Evolutionary conservation across 331 rosid species (phyloP), one percentile per base, ranked within the genome.

Genomic region (Prunus yedoensis): DNA sequence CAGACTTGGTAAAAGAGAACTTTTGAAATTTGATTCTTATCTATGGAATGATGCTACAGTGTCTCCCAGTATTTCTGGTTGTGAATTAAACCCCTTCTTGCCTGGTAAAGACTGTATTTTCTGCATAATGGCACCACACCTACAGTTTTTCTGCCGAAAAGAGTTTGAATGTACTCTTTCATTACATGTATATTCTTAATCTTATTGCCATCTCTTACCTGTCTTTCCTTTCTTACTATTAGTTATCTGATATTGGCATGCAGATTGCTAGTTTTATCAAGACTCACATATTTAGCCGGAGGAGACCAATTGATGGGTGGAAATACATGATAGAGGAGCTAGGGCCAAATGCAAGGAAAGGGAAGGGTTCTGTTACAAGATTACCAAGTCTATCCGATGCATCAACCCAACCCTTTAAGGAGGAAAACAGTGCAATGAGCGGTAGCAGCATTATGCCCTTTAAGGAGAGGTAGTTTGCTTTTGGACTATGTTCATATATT

Each of bases 211-310:
- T 8, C 2, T 62, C 57, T 10, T 46, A 20, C 16, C 18, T 66
- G 28, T 28, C 17, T 70, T 20, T 52, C 11, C 6, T 15, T 56
- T 70, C 62, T 67, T 23, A 67, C 58, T 4, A 46, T 71, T n/a
- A 65, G 59, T 32, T 49, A 28, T 21, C n/a, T 71, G 53, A 25
- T 75, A 57, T 66, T 56, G 70, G 49, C 68, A 25, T 78, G 87
- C 96, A 94, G 97, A 94, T 94, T 61, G 96, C 99, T 77, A 94
- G 99, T 88, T 94, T 92, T 69, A 92, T 92, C 87, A 92, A 94
- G 88, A 87, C 95, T 47, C 97, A 92, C 82, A 90, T 94, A 81
- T 94, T 94, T 79, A 94, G 97, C 83, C 79, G 99, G 76, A 87
- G 96, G 81, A 86, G 99, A 81, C 97, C 99, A 18, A 86, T 94